Conservation (phyloP, 1,139 yeast genomes). For the Pichia sp. region DNA sequence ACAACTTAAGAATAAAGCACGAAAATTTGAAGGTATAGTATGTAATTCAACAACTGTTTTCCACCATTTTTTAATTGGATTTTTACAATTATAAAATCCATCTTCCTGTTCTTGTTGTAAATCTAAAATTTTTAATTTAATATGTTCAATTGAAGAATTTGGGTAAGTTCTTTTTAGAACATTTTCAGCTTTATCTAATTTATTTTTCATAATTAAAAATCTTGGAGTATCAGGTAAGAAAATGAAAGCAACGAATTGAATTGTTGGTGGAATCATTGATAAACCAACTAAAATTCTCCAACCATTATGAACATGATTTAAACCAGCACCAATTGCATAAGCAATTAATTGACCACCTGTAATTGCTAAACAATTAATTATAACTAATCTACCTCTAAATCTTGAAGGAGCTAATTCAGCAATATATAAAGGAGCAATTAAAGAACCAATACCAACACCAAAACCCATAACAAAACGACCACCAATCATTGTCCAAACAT, state of each 20-base stretch:
- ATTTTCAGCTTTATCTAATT: constrained; percentile 54
- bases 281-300: constrained; percentile 93
- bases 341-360: constrained; percentile 93
- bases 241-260: constrained; percentile 69
- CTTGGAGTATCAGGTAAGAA: constrained; percentile 96
- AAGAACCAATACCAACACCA: constrained; percentile 92
- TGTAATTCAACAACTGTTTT: constrained; percentile 66
- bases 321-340: constrained; percentile 89
- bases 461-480: constrained; percentile 92
- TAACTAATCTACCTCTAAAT: constrained; percentile 81
- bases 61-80: constrained; percentile 48
- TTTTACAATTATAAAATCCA: constrained; percentile 34
- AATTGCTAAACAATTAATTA: constrained; percentile 60
- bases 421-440: constrained; percentile 85
- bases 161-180: constrained; percentile 58
- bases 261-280: constrained; percentile 78
- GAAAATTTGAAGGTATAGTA: constrained; percentile 68
- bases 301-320: constrained; percentile 66
- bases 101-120: constrained; percentile 50
- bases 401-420: constrained; percentile 89
- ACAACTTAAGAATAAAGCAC: constrained; percentile 85
- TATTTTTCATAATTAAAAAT: constrained; percentile 67
- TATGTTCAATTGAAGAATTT: constrained; percentile 49
- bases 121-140: constrained; percentile 55
- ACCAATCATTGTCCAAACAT: constrained; percentile 85